Evolutionary conservation across 2,329 filamentous ascomycete genomes (phyloP), one percentile per base, ranked within the genome.

Genomic region (Capronia americana): DNA sequence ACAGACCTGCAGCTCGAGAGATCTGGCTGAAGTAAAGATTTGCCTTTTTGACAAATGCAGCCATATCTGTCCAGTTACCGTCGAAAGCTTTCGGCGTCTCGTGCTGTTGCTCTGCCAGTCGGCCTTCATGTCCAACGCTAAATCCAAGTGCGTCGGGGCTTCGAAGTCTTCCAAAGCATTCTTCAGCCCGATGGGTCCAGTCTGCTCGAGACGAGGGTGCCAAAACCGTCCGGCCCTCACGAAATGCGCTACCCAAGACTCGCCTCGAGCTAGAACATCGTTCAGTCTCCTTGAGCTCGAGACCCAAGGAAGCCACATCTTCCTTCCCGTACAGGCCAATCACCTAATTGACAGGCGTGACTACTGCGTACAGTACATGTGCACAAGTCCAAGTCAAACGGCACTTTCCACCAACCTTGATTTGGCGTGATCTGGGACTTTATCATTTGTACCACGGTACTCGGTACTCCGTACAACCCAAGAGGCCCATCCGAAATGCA

Each of bases 21-120:
- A 23, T 4, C 14, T 53, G 46, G 58, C 28, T 53, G 46, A 38
- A 48, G 14, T 26, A 38, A 54, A 61, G 8, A 26, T 61, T 61
- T 20, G 58, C 58, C 58, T 61, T 48, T 38, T 61, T 12, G 44
- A 53, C 28, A n/a, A 28, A n/a, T 53, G 6, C 46, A 61, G 57
- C 30, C 57, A 28, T 32, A 11, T 20, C 44, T 26, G 17, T 26
- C 58, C 48, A 26, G 28, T 44, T 28, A 54, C 46, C 32, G 30
- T 28, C 26, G 30, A 38, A 38, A 53, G 26, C 2, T n/a, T 17
- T 61, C 23, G 46, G 28, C 30, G 51, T 54, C 20, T 26, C 11
- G 12, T 51, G 26, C 20, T 20, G 14, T 5, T 30, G 26, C 6
- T 32, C 23, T 26, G 26, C 44, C 23, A 6, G 11, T 60, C 24